These are phyloP conservation scores for Pyrenophora teres DNA, from an alignment of 2,329 filamentous ascomycete genomes.

Conservation along the genomic window DNA sequence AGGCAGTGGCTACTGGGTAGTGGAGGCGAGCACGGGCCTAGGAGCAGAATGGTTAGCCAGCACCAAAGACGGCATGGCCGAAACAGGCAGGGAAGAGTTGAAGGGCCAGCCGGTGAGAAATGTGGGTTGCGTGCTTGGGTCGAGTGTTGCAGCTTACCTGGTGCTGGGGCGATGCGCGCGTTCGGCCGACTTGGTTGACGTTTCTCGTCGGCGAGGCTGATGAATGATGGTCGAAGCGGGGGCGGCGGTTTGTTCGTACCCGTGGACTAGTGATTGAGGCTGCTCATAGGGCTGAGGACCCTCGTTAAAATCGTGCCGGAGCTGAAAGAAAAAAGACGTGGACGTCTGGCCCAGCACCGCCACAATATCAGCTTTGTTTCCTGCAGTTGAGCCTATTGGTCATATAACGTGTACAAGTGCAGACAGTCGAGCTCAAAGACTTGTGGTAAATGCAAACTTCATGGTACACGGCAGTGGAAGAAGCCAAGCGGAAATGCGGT, in stretches of 20 bases:
- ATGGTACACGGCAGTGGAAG: conserved; percentile 37
- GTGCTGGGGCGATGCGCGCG: conserved; percentile 3
- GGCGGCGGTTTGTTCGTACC: conserved; percentile 17
- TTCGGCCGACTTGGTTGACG: conserved; percentile 15
- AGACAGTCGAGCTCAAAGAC: conserved; percentile 6
- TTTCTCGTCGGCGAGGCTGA: conserved; percentile 23
- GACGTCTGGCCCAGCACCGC: conserved; percentile 27
- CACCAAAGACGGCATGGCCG: conserved; percentile 27
- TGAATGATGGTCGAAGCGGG: conserved; percentile 15
- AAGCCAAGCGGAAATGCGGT: conserved; percentile 24
- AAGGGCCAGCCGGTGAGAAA: conserved; percentile 7
- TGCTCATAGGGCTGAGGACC: conserved; percentile 11
- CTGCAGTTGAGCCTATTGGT: neutral
- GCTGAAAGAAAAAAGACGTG: conserved; percentile 19
- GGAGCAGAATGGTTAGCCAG: conserved; percentile 12
- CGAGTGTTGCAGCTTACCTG: conserved; percentile 19
- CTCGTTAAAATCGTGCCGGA: conserved; percentile 4
- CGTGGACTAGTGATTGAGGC: conserved; percentile 14
- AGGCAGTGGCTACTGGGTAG: conserved; percentile 22
- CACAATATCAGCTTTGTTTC: conserved; percentile 20
- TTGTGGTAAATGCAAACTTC: conserved; percentile 20
- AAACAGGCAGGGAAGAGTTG: conserved; percentile 28
- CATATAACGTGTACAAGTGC: conserved; percentile 1
- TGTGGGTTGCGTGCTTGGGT: conserved; percentile 3
- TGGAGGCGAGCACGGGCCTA: conserved; percentile 26